These are phyloP conservation scores for Sclerotiophoma versabilis DNA, from an alignment of 2,329 filamentous ascomycete species.

Conservation along the genomic window DNA sequence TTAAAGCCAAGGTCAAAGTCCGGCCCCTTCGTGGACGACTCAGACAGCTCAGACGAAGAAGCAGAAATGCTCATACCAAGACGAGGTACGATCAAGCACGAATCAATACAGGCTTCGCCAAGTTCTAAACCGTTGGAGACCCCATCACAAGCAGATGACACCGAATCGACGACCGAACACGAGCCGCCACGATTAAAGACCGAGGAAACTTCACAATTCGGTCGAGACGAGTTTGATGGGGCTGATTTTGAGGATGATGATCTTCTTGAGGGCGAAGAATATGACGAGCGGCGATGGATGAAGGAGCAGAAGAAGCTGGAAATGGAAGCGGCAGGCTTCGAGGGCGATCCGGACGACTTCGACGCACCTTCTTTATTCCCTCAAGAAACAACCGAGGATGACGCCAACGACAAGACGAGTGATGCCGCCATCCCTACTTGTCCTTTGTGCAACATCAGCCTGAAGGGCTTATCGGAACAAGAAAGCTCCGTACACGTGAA, in stretches of 20 bases:
- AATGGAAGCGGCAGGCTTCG: slow-evolving; percentile 57
- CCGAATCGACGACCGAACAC: slow-evolving; percentile 1
- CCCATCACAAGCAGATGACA: slow-evolving; percentile 15
- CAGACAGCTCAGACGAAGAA: slow-evolving; percentile 61
- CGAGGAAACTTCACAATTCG: slow-evolving; percentile 57
- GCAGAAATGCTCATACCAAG: slow-evolving; percentile 13
- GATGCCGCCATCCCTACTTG: slow-evolving; percentile 58
- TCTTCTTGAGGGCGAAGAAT: slow-evolving; percentile 62
- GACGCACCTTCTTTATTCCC: slow-evolving; percentile 51
- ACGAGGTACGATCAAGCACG: slow-evolving; percentile 33
- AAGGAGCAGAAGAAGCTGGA: slow-evolving; percentile 69
- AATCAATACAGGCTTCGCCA: slow-evolving; percentile 17
- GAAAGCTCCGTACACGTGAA: slow-evolving; percentile 88
- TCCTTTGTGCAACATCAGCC: slow-evolving; percentile 76
- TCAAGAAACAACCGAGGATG: slow-evolving; percentile 26
- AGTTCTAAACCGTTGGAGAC: slow-evolving; percentile 34
- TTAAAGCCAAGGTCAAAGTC: slow-evolving; percentile 45
- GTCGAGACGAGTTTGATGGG: slow-evolving; percentile 58
- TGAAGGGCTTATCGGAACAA: slow-evolving; percentile 64
- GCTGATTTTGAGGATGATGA: slow-evolving; percentile 68
- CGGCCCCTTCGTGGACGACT: slow-evolving; percentile 76
- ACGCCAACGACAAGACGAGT: slow-evolving; percentile 2
- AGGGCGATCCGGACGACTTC: slow-evolving; percentile 60
- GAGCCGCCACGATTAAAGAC: slow-evolving; percentile 45
- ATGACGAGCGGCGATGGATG: slow-evolving; percentile 69